A percentile compares a stretch with the other conserved stretches of the same genome.
These are phyloP conservation scores for Thelonectria discophora DNA, from an alignment of 2,329 filamentous ascomycete species.

Conservation along the genomic window DNA sequence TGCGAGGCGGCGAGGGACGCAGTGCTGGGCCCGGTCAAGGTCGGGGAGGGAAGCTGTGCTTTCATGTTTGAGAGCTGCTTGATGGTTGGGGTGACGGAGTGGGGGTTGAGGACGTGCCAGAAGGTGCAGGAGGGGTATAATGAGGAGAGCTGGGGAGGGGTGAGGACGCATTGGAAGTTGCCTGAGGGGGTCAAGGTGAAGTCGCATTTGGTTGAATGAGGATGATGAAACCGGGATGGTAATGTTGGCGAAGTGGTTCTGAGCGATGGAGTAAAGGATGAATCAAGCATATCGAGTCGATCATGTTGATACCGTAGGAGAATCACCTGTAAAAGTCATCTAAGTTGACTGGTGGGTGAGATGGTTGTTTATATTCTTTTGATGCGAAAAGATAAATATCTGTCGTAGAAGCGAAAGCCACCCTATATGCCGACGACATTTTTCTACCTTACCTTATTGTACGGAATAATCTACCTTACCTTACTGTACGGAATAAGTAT, in stretches of 20 bases:
- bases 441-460: too few species aligned
- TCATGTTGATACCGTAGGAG: too few species aligned
- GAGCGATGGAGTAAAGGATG: background rate
- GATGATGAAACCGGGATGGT: background rate
- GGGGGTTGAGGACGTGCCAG: constrained; percentile 68
- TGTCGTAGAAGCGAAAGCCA: too few species aligned
- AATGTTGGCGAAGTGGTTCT: background rate
- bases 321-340: too few species aligned
- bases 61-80: constrained; percentile 76
- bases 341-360: too few species aligned
- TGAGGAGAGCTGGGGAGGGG: constrained; percentile 80
- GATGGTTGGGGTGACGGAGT: constrained; percentile 77
- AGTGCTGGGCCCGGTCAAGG: constrained; percentile 63
- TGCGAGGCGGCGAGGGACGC: constrained; percentile 65
- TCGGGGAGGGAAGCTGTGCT: constrained; percentile 68
- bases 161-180: constrained; percentile 69
- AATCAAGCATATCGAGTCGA: background rate
- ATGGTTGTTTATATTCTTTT: too few species aligned
- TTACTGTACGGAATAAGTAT: too few species aligned
- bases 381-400: too few species aligned
- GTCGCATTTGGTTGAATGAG: constrained; percentile 31
- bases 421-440: too few species aligned
- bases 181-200: constrained; percentile 48
- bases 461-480: too few species aligned
- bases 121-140: constrained; percentile 75